phyloP scores from a whole-genome alignment of 2,329 filamentous ascomycete species.

The Cordyceps sp. region DNA sequence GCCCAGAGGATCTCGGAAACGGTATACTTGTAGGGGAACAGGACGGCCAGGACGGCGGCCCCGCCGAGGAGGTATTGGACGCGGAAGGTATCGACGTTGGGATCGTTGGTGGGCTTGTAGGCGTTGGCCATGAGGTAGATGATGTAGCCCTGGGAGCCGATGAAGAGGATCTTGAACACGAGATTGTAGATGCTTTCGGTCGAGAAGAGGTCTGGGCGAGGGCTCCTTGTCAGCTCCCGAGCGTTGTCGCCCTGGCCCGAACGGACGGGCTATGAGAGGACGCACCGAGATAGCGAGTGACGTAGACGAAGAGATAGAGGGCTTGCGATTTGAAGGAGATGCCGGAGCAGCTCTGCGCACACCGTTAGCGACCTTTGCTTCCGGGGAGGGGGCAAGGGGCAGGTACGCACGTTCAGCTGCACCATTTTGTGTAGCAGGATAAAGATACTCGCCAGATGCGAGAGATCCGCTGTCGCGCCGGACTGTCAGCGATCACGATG shows the following conservation, averaged over 20 bases:
- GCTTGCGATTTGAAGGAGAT: constrained; percentile 99
- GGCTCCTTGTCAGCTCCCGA: neutral
- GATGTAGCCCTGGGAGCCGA: constrained; percentile 77
- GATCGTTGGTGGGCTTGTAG: constrained; percentile 94
- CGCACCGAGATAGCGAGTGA: constrained; percentile 77
- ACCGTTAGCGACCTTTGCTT: neutral
- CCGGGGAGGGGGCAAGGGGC: neutral
- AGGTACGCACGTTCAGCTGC: constrained; percentile 57
- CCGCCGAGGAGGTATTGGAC: constrained; percentile 84
- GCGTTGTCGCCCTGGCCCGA: no score
- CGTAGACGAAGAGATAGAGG: constrained; percentile 84
- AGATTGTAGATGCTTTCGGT: constrained; percentile 81
- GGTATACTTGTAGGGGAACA: constrained; percentile 77
- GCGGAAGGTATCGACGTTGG: constrained; percentile 92
- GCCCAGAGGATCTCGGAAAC: constrained; percentile 83
- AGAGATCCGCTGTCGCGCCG: constrained; percentile 68
- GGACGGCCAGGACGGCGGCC: constrained; percentile 58
- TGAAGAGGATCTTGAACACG: constrained; percentile 90
- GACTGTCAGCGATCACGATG: constrained; percentile 4
- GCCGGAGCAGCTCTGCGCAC: constrained; percentile 74
- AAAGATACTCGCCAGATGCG: constrained; percentile 84
- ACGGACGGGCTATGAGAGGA: neutral
- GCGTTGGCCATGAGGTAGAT: constrained; percentile 96
- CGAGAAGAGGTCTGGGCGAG: constrained; percentile 67
- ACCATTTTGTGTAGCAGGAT: constrained; percentile 97